Evolutionary conservation across 139 green algal species (phyloP).

Genomic region (Chlorella sp.): DNA sequence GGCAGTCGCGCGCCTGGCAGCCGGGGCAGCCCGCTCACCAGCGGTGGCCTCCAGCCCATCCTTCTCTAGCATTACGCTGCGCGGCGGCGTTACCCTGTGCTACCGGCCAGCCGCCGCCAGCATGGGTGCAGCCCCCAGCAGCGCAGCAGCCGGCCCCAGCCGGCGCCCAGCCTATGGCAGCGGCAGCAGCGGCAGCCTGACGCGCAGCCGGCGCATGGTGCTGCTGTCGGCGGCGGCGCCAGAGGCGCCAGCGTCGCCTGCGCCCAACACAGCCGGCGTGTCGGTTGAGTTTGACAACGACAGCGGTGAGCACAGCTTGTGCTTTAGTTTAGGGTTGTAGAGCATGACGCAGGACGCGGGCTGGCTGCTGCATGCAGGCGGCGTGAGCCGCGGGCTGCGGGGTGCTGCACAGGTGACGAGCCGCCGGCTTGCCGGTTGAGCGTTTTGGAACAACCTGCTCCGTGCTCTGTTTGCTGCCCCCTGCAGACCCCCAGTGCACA

Average conservation of each 20-base stretch:
- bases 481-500: constrained; percentile 23
- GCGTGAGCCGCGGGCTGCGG: no score
- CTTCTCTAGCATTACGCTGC: no score
- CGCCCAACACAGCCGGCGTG: neutral
- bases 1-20: no score
- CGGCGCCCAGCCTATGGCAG: neutral
- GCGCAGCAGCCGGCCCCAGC: neutral
- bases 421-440: no score
- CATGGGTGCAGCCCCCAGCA: neutral
- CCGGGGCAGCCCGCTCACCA: no score
- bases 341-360: no score
- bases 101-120: neutral
- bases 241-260: neutral
- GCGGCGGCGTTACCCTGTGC: no score
- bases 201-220: constrained; percentile 25
- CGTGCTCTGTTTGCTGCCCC: neutral
- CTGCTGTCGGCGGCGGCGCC: constrained; percentile 16
- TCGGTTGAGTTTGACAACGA: constrained; percentile 22
- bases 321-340: no score
- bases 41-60: no score
- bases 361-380: no score
- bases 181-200: constrained; percentile 8
- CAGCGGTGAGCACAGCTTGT: neutral
- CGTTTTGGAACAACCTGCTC: no score
- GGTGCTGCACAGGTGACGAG: no score